phyloP scores from a whole-genome alignment of 805 yeast genomes.

The Candida orba region DNA sequence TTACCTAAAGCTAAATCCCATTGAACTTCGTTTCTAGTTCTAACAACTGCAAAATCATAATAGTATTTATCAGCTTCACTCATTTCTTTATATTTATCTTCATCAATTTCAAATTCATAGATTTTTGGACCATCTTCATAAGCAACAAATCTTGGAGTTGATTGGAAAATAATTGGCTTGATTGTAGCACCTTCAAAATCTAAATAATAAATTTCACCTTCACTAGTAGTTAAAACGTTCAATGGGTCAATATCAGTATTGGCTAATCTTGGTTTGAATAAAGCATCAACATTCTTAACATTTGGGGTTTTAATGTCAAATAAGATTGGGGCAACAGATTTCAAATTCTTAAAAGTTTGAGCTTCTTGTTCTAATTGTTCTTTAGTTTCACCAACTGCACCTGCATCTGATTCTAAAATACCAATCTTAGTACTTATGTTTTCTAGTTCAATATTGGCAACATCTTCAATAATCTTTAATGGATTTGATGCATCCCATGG shows the following conservation, averaged over 20 bases:
- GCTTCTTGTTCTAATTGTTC: slow-evolving; percentile 42
- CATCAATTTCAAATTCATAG: slow-evolving; percentile 65
- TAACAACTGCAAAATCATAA: slow-evolving; percentile 76
- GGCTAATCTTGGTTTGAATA: slow-evolving; percentile 65
- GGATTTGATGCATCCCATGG: slow-evolving; percentile 68
- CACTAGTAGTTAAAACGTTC: slow-evolving; percentile 55
- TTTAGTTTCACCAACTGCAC: slow-evolving; percentile 38
- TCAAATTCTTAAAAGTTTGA: slow-evolving; percentile 55
- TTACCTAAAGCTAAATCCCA: slow-evolving; percentile 78
- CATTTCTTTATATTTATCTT: slow-evolving; percentile 60
- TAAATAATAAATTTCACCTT: slow-evolving; percentile 43
- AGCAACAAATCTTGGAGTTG: slow-evolving; percentile 75
- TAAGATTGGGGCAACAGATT: slow-evolving; percentile 47
- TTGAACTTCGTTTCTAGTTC: slow-evolving; percentile 84
- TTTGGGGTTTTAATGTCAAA: slow-evolving; percentile 42
- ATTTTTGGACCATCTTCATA: slow-evolving; percentile 81
- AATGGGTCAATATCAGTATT: slow-evolving; percentile 88
- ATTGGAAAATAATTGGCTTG: slow-evolving; percentile 74
- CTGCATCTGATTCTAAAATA: slow-evolving; percentile 44
- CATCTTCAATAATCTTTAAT: slow-evolving; percentile 51
- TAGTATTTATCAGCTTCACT: slow-evolving; percentile 71
- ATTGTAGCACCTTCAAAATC: slow-evolving; percentile 81
- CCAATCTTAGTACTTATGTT: slow-evolving; percentile 46
- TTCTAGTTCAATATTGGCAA: slow-evolving; percentile 63
- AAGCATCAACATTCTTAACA: slow-evolving; percentile 54